phyloP scores from a whole-genome alignment of 176 grass and related monocot species.

The Zea luxurians region DNA sequence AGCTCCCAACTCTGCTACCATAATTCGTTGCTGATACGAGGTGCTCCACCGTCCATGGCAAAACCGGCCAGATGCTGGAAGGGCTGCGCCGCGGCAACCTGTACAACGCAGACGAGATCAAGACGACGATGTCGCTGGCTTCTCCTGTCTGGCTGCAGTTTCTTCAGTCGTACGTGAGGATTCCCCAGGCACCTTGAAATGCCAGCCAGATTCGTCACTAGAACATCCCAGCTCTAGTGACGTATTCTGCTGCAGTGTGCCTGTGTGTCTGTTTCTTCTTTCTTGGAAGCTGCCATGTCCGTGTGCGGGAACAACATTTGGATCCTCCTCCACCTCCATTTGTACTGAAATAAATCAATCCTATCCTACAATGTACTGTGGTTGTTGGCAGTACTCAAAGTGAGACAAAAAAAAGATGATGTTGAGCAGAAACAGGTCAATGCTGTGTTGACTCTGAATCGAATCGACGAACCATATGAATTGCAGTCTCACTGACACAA shows the following conservation, averaged over 20 bases:
- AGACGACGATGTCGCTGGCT: not conserved
- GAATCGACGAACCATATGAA: not conserved
- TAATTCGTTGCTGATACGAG: not conserved
- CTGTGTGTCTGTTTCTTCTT: not conserved
- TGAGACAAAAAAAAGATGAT: not conserved
- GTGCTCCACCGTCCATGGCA: not conserved
- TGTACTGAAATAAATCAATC: not conserved
- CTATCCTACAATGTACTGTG: not conserved
- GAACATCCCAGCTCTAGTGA: not conserved
- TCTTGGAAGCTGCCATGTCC: not conserved
- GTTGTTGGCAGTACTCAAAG: not conserved
- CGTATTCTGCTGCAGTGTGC: not conserved
- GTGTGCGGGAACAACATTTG: not conserved
- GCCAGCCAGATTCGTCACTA: not conserved
- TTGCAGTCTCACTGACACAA: not conserved
- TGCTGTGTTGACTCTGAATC: not conserved
- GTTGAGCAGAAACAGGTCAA: conserved; percentile 4
- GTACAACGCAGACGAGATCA: conserved; percentile 28
- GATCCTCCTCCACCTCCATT: not conserved
- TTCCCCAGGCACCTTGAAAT: conserved; percentile 16
- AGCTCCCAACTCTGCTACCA: not conserved
- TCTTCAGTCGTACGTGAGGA: conserved; percentile 12
- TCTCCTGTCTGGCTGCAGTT: conserved; percentile 38
- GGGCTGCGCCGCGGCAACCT: conserved; percentile 21
- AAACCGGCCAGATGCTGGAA: conserved; percentile 28